Conservation (phyloP, 1,284 basidiomycete genomes). For the Singerocomus inundabilis region DNA sequence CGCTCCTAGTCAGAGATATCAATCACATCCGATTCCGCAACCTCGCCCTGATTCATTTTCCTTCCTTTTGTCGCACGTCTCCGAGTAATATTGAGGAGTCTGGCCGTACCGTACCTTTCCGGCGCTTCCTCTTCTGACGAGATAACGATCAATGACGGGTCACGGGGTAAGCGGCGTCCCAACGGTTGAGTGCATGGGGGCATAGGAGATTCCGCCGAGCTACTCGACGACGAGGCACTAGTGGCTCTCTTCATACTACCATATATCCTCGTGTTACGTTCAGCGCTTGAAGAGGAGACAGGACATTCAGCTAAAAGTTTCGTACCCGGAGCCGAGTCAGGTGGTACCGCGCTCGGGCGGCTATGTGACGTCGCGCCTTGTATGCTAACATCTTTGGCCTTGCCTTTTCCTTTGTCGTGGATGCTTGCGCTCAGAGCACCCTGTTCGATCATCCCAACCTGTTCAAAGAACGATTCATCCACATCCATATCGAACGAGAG, state of each 20-base stretch:
- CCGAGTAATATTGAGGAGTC: slow-evolving; percentile 5
- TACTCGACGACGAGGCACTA: slow-evolving; percentile 15
- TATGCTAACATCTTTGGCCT: slow-evolving; percentile 11
- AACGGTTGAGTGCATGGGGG: slow-evolving; percentile 21
- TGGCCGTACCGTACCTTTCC: neutral
- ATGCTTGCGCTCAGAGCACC: slow-evolving; percentile 15
- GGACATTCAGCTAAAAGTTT: slow-evolving; percentile 10
- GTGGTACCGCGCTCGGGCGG: slow-evolving; percentile 1
- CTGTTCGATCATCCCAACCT: slow-evolving; percentile 32
- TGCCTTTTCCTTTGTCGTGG: slow-evolving; percentile 19
- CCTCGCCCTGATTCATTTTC: slow-evolving; percentile 20
- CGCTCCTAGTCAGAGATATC: slow-evolving; percentile 29
- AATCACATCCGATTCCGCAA: slow-evolving; percentile 27
- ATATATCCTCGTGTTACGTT: slow-evolving; percentile 17
- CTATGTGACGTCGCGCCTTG: neutral
- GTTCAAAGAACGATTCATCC: slow-evolving; percentile 31
- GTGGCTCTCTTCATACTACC: slow-evolving; percentile 7
- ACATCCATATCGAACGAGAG: slow-evolving; percentile 31
- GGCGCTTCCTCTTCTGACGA: slow-evolving; percentile 25
- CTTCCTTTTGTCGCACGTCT: slow-evolving; percentile 10
- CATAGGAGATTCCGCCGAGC: slow-evolving; percentile 13
- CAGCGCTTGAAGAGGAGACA: slow-evolving; percentile 14
- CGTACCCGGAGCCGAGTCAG: slow-evolving; percentile 20
- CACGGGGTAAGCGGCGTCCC: slow-evolving; percentile 16
- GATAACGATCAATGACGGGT: slow-evolving; percentile 28